phyloP scores from a whole-genome alignment of 75 land plant genomes.

The Adiantum capillusveneris region DNA sequence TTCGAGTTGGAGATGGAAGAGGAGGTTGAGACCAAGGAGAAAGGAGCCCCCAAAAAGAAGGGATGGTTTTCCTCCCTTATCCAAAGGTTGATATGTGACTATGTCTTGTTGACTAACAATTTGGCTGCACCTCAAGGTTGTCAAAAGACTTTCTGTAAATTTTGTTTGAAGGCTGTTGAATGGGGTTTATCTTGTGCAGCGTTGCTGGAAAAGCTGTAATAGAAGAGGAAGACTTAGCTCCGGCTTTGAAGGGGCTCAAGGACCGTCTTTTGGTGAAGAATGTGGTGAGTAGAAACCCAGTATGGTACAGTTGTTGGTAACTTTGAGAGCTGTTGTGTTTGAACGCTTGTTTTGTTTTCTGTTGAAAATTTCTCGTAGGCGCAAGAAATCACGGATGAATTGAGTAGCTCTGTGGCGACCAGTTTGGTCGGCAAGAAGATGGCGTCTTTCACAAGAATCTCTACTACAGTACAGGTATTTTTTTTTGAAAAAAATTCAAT shows the following conservation, averaged over 20 bases:
- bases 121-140: no score
- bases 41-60: constrained; percentile 59
- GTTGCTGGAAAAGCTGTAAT: constrained; percentile 87
- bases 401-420: constrained; percentile 93
- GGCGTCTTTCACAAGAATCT: constrained; percentile 88
- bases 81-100: constrained; percentile 71
- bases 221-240: constrained; percentile 81
- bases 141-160: no score
- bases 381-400: constrained; percentile 93
- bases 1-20: constrained; percentile 72
- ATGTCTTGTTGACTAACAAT: no score
- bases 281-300: constrained; percentile 62
- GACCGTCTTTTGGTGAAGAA: constrained; percentile 97
- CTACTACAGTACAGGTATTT: constrained; percentile 85
- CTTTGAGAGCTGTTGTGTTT: background rate
- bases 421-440: constrained; percentile 96
- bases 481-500: background rate
- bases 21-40: constrained; percentile 42
- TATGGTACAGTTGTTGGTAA: no score
- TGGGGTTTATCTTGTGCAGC: constrained; percentile 40
- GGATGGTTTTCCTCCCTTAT: constrained; percentile 96
- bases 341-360: background rate
- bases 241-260: constrained; percentile 85
- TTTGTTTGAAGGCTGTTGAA: no score
- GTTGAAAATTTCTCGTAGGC: constrained; percentile 38